Conservation (phyloP, 495 filamentous ascomycete species). For the Penicillium desertorum region DNA sequence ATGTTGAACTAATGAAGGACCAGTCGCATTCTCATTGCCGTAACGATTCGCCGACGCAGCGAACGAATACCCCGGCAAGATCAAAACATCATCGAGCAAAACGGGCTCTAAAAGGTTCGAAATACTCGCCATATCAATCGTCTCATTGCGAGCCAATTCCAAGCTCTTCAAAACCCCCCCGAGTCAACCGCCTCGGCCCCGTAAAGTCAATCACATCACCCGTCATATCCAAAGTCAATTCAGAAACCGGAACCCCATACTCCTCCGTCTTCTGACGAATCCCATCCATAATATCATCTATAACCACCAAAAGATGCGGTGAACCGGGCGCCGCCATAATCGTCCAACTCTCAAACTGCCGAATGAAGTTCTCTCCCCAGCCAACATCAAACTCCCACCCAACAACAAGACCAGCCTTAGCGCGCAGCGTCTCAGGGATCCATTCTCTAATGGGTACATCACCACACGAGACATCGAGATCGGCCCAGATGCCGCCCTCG, state of each 20-base stretch:
- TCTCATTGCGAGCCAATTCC: neutral
- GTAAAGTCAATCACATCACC: constrained; percentile 7
- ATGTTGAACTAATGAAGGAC: constrained; percentile 1
- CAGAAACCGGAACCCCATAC: neutral
- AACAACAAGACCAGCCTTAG: constrained; percentile 4
- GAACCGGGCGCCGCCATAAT: constrained; percentile 1
- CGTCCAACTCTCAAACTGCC: constrained; percentile 12
- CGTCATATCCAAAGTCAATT: constrained; percentile 1
- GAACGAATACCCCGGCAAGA: constrained; percentile 7
- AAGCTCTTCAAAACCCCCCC: constrained; percentile 1
- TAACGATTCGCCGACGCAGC: neutral
- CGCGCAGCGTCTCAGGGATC: neutral
- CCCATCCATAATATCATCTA: constrained; percentile 5
- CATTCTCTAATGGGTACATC: constrained; percentile 5
- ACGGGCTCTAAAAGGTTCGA: neutral
- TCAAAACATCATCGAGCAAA: constrained; percentile 5
- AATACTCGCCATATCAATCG: neutral
- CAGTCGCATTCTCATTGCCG: neutral
- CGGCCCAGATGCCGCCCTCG: constrained; percentile 4
- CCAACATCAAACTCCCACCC: constrained; percentile 10
- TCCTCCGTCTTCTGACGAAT: neutral
- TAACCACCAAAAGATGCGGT: constrained; percentile 3
- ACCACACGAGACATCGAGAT: constrained; percentile 8
- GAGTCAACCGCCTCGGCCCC: constrained; percentile 2
- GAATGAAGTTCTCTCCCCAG: constrained; percentile 1